phyloP scores from a whole-genome alignment of 163 green algal species.

The Volvox carteri region DNA sequence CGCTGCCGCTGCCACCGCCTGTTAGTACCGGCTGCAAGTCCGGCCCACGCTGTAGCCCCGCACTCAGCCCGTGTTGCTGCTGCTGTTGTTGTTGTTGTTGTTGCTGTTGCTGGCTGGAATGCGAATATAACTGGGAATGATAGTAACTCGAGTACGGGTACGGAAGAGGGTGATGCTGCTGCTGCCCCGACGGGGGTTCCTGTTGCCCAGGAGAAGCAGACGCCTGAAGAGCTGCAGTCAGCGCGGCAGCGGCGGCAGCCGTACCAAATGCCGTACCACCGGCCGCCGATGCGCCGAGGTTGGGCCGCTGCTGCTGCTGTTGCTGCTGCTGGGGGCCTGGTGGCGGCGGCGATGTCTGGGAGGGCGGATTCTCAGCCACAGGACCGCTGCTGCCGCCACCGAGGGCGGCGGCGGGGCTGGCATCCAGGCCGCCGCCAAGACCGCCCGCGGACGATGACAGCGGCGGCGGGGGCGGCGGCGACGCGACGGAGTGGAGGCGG shows the following conservation, averaged over 20 bases:
- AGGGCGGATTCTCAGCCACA: too few relatives aligned
- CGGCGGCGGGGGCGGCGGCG: too few relatives aligned
- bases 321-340: neutral
- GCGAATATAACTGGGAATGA: too few relatives aligned
- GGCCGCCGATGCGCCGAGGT: neutral
- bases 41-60: too few relatives aligned
- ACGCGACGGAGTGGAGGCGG: too few relatives aligned
- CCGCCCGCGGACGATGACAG: too few relatives aligned
- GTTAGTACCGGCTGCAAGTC: too few relatives aligned
- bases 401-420: neutral
- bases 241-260: neutral
- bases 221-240: neutral
- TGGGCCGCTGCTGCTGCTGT: constrained; percentile 7
- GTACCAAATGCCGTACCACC: neutral
- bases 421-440: neutral
- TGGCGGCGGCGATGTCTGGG: neutral
- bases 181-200: too few relatives aligned
- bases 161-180: neutral
- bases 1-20: too few relatives aligned
- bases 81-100: neutral
- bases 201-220: neutral
- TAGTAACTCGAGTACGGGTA: too few relatives aligned
- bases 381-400: neutral
- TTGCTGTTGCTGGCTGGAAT: too few relatives aligned
- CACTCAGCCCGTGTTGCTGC: neutral